A percentile compares a stretch with the other conserved stretches of the same genome.
These are phyloP conservation scores for Fusarium setosum DNA, from an alignment of 2,329 filamentous ascomycete genomes.

Conservation along the genomic window DNA sequence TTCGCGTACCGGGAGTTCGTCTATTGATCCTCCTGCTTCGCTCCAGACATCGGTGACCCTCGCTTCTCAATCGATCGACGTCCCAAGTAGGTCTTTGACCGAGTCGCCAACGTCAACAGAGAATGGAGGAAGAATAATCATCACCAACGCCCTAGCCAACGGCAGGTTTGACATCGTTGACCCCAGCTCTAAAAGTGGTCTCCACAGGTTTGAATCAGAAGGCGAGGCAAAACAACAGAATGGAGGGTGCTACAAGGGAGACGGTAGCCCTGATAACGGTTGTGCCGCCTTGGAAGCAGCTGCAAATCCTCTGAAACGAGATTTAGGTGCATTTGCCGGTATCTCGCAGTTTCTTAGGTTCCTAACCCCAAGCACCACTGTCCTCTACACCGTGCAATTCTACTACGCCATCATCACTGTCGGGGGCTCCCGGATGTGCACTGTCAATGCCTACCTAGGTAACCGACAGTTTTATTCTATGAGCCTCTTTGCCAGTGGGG, in stretches of 20 bases:
- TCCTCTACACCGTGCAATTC: constrained; percentile 22
- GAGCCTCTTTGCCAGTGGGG: not conserved
- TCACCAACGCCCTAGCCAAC: constrained; percentile 1
- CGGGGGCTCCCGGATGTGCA: not conserved
- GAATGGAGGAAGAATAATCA: not conserved
- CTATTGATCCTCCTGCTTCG: not conserved
- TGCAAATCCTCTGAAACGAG: not conserved
- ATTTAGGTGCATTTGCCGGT: not conserved
- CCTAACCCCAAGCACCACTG: not conserved
- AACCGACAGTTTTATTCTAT: constrained; percentile 6
- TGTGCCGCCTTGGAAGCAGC: too few relatives aligned
- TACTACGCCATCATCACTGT: not conserved
- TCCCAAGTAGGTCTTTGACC: not conserved
- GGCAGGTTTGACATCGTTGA: constrained; percentile 10
- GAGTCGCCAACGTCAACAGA: not conserved
- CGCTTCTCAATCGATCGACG: not conserved
- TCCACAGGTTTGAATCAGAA: not conserved
- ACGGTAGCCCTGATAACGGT: constrained; percentile 6
- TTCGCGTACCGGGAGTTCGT: not conserved
- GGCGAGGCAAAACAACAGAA: constrained; percentile 2
- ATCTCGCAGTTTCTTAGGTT: constrained; percentile 6
- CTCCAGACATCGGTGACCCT: not conserved
- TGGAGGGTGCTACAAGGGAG: constrained; percentile 10
- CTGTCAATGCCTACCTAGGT: not conserved
- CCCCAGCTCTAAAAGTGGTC: not conserved